These are phyloP conservation scores for Zymoseptoria pseudotritici DNA, from an alignment of 2,329 filamentous ascomycete genomes.

Conservation along the genomic window DNA sequence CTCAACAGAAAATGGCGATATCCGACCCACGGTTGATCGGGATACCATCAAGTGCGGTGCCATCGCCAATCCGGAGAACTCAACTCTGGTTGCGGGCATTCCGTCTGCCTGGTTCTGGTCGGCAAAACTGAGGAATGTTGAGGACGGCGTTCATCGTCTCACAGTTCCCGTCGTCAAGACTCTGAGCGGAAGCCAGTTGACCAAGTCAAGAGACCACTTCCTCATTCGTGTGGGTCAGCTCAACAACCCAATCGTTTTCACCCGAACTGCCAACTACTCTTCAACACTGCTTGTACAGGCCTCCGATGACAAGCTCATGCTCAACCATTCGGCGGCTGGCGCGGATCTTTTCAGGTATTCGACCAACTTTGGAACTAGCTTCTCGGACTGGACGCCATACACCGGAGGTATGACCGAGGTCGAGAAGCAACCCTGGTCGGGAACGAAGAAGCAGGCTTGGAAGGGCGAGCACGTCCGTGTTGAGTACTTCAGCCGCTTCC, in stretches of 20 bases:
- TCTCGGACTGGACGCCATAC: conserved; percentile 51
- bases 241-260: conserved; percentile 53
- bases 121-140: conserved; percentile 47
- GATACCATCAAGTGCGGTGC: conserved; percentile 39
- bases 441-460: conserved; percentile 48
- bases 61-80: conserved; percentile 14
- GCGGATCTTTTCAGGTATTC: conserved; percentile 55
- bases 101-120: conserved; percentile 47
- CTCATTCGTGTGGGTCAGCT: conserved; percentile 50
- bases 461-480: conserved; percentile 52
- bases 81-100: conserved; percentile 42
- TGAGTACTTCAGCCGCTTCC: conserved; percentile 53
- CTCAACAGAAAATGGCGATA: conserved; percentile 38
- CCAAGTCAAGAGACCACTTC: conserved; percentile 50
- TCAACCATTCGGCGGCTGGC: conserved; percentile 49
- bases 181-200: conserved; percentile 33
- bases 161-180: conserved; percentile 48
- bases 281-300: conserved; percentile 21
- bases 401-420: conserved; percentile 42
- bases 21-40: conserved; percentile 37
- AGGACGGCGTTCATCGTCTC: conserved; percentile 52
- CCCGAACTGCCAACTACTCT: conserved; percentile 49
- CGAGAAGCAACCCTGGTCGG: conserved; percentile 45
- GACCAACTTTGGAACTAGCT: conserved; percentile 51
- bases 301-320: conserved; percentile 3